These are phyloP conservation scores for Gliomastix tumulicola DNA, from an alignment of 2,329 filamentous ascomycete species.

Conservation along the genomic window DNA sequence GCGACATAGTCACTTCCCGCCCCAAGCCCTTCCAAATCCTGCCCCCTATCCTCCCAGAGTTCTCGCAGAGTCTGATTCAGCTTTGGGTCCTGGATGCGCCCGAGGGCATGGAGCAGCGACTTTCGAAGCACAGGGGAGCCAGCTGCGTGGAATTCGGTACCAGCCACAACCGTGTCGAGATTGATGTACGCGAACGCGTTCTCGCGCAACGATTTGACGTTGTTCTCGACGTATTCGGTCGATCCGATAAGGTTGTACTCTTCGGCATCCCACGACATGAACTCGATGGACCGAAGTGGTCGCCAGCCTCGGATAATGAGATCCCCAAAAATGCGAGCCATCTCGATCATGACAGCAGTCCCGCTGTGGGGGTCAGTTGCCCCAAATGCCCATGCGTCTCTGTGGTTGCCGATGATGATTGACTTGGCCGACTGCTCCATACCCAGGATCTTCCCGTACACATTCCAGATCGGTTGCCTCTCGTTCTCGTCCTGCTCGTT, in stretches of 20 bases:
- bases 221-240: constrained; percentile 89
- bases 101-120: constrained; percentile 65
- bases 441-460: constrained; percentile 78
- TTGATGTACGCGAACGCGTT: constrained; percentile 87
- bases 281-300: constrained; percentile 89
- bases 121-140: constrained; percentile 76
- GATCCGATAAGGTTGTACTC: constrained; percentile 93
- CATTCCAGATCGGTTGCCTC: constrained; percentile 84
- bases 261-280: constrained; percentile 92
- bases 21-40: constrained; percentile 60
- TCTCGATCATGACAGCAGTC: constrained; percentile 84
- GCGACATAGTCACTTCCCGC: constrained; percentile 78
- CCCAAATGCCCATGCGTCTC: constrained; percentile 88
- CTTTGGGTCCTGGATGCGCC: constrained; percentile 65
- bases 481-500: constrained; percentile 83
- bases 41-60: constrained; percentile 64
- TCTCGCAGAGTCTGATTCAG: constrained; percentile 66
- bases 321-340: constrained; percentile 77
- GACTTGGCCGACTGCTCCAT: constrained; percentile 76
- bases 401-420: constrained; percentile 86
- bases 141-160: constrained; percentile 65
- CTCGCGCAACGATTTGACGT: constrained; percentile 63
- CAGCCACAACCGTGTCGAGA: constrained; percentile 75
- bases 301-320: constrained; percentile 75
- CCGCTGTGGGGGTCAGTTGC: constrained; percentile 81